Base-by-base conservation (phyloP, 768 basidiomycete genomes). In the Serendipita sp. region DNA sequence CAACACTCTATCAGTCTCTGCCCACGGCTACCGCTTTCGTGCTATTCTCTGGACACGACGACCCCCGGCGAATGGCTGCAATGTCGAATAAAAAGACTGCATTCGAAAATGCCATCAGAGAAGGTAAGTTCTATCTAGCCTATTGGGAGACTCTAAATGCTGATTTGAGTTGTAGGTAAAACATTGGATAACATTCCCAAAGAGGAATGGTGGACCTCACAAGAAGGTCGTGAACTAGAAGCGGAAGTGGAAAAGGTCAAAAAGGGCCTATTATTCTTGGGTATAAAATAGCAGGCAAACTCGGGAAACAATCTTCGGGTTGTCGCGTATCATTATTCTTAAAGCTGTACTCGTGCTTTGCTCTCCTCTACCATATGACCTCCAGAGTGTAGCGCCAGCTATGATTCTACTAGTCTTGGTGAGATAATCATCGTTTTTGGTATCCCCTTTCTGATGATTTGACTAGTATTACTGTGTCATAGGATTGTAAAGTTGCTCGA, bases 11-110 rank as follows among this genome's bases (percentile, higher is more conserved):
- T 68, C 74, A 78, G 0, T 71, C 82, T 0, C 79, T 98, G 0
- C 92, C 93, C 0, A 71, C 84, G 2, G 82, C 84, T 22, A 90
- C 93, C 0, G 92, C 91, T 0, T 71, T 97, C 22, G 73, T 97
- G 61, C 76, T 98, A 42, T 84, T 96, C 69, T 89, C 87, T 0
- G 93, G 94, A 0, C 91, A 97, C 69, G 83, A 84, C 0, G 90
- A 96, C 71, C 93, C 94, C 0, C 81, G 90, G 0, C 75, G 72
- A 4, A 92, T 95, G 90, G 76, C 86, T 2, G 71, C 77, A 26
- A 74, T 98, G 22, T 84, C 84, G 66, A 80, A 80, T 3, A 78
- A 84, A 58, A 87, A 90, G 72, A 73, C 71, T 2, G 77, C 79
- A 31, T 95, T 92, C 67, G 93, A 97, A 68, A 75, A 68, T 24